Conservation (phyloP, 257 asterid genomes). For the Gentiana macrophylla region DNA sequence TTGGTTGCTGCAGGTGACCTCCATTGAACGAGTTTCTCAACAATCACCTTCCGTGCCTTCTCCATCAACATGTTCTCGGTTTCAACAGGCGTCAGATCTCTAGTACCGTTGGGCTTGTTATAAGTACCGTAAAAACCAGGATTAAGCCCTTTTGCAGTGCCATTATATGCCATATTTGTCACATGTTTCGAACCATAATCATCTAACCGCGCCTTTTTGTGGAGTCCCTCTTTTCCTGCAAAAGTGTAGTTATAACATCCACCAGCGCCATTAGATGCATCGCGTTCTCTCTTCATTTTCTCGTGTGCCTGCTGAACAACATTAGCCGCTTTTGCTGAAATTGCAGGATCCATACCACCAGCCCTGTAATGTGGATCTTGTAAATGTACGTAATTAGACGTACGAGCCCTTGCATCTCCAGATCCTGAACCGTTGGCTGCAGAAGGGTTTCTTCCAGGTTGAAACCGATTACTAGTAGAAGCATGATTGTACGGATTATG, state of each 20-base stretch:
- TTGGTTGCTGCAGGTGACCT: slow-evolving; percentile 15
- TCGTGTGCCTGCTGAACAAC: slow-evolving; percentile 44
- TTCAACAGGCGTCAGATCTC: slow-evolving; percentile 36
- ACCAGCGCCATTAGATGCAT: slow-evolving; percentile 25
- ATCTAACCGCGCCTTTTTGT: slow-evolving; percentile 36
- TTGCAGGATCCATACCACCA: slow-evolving; percentile 31
- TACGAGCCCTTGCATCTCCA: slow-evolving; percentile 4
- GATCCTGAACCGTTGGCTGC: slow-evolving; percentile 31
- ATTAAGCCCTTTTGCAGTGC: slow-evolving; percentile 23
- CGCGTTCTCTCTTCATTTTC: slow-evolving; percentile 48
- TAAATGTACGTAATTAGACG: slow-evolving; percentile 9
- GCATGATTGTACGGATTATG: slow-evolving; percentile 18
- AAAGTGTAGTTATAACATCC: neutral
- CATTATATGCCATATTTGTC: slow-evolving; percentile 18
- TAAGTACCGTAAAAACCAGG: slow-evolving; percentile 19
- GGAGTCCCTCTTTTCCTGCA: slow-evolving; percentile 13
- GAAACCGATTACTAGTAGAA: slow-evolving; percentile 20
- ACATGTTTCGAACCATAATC: slow-evolving; percentile 21
- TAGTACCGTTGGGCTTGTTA: slow-evolving; percentile 22
- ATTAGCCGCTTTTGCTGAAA: slow-evolving; percentile 37
- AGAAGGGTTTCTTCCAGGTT: slow-evolving; percentile 20
- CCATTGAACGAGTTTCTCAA: slow-evolving; percentile 31
- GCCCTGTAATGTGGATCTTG: slow-evolving; percentile 24
- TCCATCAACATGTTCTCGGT: slow-evolving; percentile 29
- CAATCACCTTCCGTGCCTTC: slow-evolving; percentile 42